Evolutionary conservation across 192 early-diverging fungal species (phyloP), one percentile per base, ranked within the genome.

Genomic region (Irineochytrium annulatum): DNA sequence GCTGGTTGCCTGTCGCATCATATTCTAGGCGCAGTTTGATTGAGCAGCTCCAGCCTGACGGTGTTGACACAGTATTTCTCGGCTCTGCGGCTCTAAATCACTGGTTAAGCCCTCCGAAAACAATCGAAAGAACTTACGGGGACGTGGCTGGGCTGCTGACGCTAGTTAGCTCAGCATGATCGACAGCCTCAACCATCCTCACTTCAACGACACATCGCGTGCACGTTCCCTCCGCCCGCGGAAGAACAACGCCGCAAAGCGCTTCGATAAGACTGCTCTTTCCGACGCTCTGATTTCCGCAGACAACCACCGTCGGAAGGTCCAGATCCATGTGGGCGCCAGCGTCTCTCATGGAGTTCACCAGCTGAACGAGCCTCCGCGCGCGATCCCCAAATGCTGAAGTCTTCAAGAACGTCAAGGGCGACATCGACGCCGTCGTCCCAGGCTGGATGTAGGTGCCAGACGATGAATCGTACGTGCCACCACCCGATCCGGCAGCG

Each of bases 191-290:
- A 1, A 53, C 37, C 43, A 82, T 27, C 1, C 80, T 65, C n/a
- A 82, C 67, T 55, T 82, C 80, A 53, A 72, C 79, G 1, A 81
- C 78, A 45, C 69, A 82, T 14, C 81, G 70, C 11, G 78, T 78
- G 46, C 80, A 84, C 3, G 78, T 84, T 2, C 73, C 76, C 14
- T 81, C 69, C 22, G 70, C 73, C 28, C 79, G 46, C 1, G 78
- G 78, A 1, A 84, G 63, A 11, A 67, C 62, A 14, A 83, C 57
- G 8, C 75, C 77, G 26, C 74, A 82, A 24, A 83, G 61, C 3
- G 77, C 75, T 58, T 83, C 81, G 22, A 83, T 43, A 20, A 83
- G 61, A 52, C 59, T 64, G 45, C 67, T 71, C 52, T 83, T 83
- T 19, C 81, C 81, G 11, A 76, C 79, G 32, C 69, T 72, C 34